A percentile compares a stretch with the other conserved stretches of the same genome.
Conservation (phyloP, 495 filamentous ascomycete genomes). For the Trichoderma reesei region DNA sequence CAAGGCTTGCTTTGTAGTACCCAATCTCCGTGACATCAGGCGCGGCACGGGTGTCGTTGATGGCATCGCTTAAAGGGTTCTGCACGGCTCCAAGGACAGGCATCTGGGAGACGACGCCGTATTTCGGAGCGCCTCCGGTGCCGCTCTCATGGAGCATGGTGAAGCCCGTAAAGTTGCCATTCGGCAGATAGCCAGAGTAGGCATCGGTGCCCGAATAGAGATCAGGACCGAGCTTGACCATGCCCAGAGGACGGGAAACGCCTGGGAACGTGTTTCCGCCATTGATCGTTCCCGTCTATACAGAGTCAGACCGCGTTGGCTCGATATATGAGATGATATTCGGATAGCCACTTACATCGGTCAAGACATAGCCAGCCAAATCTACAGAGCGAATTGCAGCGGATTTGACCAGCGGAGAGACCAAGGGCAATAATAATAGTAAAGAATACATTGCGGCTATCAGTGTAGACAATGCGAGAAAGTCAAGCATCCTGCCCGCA, state of each 20-base stretch:
- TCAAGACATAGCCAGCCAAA: constrained; percentile 10
- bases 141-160: constrained; percentile 68
- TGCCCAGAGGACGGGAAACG: constrained; percentile 53
- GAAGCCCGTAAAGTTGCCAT: constrained; percentile 56
- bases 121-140: constrained; percentile 67
- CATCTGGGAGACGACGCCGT: constrained; percentile 60
- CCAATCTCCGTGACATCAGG: constrained; percentile 50
- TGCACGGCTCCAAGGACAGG: constrained; percentile 44
- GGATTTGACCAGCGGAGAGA: not conserved
- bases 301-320: not conserved
- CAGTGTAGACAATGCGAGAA: not conserved
- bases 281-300: constrained; percentile 27
- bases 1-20: constrained; percentile 50
- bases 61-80: constrained; percentile 47
- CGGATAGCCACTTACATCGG: constrained; percentile 6
- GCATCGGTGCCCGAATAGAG: constrained; percentile 46
- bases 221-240: constrained; percentile 65
- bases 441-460: constrained; percentile 3
- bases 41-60: constrained; percentile 39
- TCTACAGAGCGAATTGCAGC: not conserved
- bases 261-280: constrained; percentile 67
- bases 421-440: not conserved
- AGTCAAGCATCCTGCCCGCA: not conserved
- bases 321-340: not conserved
- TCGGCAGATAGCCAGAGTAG: constrained; percentile 54